Evolutionary conservation across 2,329 filamentous ascomycete species (phyloP).

Genomic region (Trichoderma sp.): DNA sequence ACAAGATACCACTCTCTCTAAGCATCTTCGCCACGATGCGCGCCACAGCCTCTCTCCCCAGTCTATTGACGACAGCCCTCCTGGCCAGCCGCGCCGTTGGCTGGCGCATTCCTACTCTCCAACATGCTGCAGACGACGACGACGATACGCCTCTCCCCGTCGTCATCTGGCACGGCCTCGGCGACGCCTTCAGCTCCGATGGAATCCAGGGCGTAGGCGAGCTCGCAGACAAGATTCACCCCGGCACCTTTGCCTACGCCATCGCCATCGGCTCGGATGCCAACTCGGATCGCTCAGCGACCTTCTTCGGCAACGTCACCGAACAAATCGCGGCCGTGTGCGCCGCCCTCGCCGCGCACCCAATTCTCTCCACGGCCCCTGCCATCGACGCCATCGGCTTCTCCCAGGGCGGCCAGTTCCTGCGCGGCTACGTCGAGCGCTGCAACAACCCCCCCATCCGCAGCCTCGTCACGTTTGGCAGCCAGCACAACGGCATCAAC

Average conservation of each 20-base stretch:
- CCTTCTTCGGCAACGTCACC: slow-evolving; percentile 89
- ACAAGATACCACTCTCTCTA: too few relatives aligned
- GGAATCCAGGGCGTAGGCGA: slow-evolving; percentile 71
- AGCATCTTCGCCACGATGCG: background rate
- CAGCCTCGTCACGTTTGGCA: slow-evolving; percentile 84
- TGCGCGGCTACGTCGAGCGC: slow-evolving; percentile 86
- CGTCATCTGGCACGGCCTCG: slow-evolving; percentile 88
- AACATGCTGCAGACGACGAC: slow-evolving; percentile 39
- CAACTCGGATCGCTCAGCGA: slow-evolving; percentile 72
- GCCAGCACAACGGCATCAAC: slow-evolving; percentile 88
- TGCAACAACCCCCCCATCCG: slow-evolving; percentile 77
- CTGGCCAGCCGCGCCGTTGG: slow-evolving; percentile 12
- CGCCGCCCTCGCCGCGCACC: slow-evolving; percentile 70
- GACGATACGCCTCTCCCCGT: slow-evolving; percentile 77
- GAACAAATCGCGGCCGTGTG: slow-evolving; percentile 77
- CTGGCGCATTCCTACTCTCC: slow-evolving; percentile 24
- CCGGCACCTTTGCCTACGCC: slow-evolving; percentile 81
- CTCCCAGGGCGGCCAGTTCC: slow-evolving; percentile 92
- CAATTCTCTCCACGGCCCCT: slow-evolving; percentile 77
- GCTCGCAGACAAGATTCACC: slow-evolving; percentile 72
- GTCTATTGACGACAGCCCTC: slow-evolving; percentile 15
- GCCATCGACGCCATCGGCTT: slow-evolving; percentile 92
- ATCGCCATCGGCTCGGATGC: slow-evolving; percentile 70
- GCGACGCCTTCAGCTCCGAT: slow-evolving; percentile 73
- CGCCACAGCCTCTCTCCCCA: background rate